Base-by-base conservation (phyloP, 2,329 filamentous ascomycete species). In the Colletotrichum orchidophilum region DNA sequence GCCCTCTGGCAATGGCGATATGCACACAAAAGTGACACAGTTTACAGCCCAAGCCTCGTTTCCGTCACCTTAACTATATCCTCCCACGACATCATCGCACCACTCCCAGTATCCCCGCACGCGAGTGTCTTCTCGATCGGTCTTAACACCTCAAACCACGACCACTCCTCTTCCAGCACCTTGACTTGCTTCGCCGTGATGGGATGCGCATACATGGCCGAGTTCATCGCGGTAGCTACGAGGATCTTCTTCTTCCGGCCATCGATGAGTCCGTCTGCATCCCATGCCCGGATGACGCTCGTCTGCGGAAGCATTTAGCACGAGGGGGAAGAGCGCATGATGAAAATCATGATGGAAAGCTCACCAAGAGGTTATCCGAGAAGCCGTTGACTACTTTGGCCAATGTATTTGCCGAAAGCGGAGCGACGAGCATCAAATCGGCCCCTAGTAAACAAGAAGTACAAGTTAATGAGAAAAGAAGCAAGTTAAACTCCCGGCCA, bases 201-300 rank as follows among this genome's bases (percentile, higher is more conserved):
- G 2, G 95, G 95, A 78, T 98, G 94, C 66, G 87, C 85, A 92
- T 93, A 97, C 95, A 97, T 97, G 4, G 92, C 91, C 27, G 90
- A 94, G 80, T 98, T 97, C 94, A 97, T 97, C 33, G 93, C 91
- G 1, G 92, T 91, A 2, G 93, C 93, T 0, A 96, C 92, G 1
- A 96, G 77, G 42, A 97, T 94, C 73, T 86, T 88, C 80, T 92
- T 92, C 79, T 86, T 89, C 63, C 78, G 80, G 6, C 78, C 81
- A 71, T 93, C 90, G 7, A 92, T 82, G 18, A 85, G 78, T 0
- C 90, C 90, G n/a, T 86, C 86, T 0, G 91, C 91, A 81, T 98
- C 96, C 96, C 96, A 99, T 0, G 96, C 96, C 24, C 96, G 86
- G 46, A 96, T 87, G 0, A 96, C 92, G 58, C 83, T 87, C 15